phyloP scores from a whole-genome alignment of 164 flowering plant genomes.

The Pachysandra terminalis region DNA sequence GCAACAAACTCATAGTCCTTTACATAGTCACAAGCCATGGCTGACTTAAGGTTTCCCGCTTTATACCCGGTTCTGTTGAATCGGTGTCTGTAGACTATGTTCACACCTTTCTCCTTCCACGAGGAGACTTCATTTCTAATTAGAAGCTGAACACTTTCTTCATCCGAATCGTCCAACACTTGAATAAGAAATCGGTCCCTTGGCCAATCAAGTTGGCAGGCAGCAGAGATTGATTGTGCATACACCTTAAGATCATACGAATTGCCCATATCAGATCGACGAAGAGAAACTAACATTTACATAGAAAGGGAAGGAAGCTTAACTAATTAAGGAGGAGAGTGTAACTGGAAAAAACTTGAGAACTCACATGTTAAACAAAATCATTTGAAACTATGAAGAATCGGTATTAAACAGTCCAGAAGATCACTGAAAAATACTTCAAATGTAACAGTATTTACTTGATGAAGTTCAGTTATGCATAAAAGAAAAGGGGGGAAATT shows the following conservation, averaged over 20 bases:
- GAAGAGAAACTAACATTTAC: background rate
- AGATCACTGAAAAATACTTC: background rate
- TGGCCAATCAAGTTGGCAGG: constrained; percentile 78
- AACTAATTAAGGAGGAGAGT: too few species aligned
- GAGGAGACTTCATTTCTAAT: constrained; percentile 48
- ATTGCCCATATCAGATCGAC: background rate
- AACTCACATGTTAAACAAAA: background rate
- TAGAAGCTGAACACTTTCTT: constrained; percentile 37
- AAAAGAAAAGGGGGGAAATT: background rate
- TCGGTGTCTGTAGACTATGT: constrained; percentile 66
- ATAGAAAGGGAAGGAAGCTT: background rate
- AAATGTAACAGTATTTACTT: background rate
- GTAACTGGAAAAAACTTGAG: too few species aligned
- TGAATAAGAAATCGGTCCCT: constrained; percentile 60
- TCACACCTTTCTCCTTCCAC: constrained; percentile 69
- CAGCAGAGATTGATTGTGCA: constrained; percentile 63
- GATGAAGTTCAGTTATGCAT: background rate
- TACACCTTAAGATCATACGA: constrained; percentile 42
- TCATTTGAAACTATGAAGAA: background rate
- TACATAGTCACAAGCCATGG: constrained; percentile 74
- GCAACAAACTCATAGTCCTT: constrained; percentile 71
- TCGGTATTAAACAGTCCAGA: background rate
- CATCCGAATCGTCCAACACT: constrained; percentile 74
- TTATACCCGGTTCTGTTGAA: constrained; percentile 68
- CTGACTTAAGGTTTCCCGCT: constrained; percentile 86